phyloP scores from a whole-genome alignment of 352 stramenopile species.

The Phytophthora ohioensis region DNA sequence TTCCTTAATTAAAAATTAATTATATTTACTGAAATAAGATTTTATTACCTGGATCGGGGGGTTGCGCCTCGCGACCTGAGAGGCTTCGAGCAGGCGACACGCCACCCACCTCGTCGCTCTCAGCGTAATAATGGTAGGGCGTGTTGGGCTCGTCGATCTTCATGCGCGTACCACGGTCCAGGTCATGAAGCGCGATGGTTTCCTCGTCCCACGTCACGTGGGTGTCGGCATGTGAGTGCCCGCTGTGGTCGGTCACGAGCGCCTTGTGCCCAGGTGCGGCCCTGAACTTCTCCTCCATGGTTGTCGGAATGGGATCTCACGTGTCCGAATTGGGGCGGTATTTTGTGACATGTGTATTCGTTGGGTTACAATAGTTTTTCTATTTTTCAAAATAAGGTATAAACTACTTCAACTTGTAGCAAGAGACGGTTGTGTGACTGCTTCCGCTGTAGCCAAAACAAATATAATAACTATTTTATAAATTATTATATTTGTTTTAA shows the following conservation, averaged over 20 bases:
- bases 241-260: conserved; percentile 14
- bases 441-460: no score
- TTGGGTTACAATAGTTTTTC: not conserved
- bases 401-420: not conserved
- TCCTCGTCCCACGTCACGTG: conserved; percentile 93
- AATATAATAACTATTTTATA: no score
- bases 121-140: conserved; percentile 87
- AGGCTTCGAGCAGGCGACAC: conserved; percentile 62
- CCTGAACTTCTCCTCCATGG: conserved; percentile 32
- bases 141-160: conserved; percentile 96
- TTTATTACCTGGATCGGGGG: conserved; percentile 52
- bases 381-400: not conserved
- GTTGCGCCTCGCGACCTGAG: conserved; percentile 55
- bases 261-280: conserved; percentile 23
- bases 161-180: conserved; percentile 92
- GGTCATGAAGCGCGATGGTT: conserved; percentile 92
- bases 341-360: conserved; percentile 1
- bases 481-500: no score
- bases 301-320: conserved; percentile 2
- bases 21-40: not conserved
- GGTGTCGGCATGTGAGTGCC: conserved; percentile 21
- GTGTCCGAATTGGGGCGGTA: not conserved
- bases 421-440: no score
- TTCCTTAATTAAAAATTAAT: not conserved
- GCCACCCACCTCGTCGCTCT: conserved; percentile 36